A percentile compares a stretch with the other conserved stretches of the same genome.
phyloP scores from a whole-genome alignment of 1,284 basidiomycete genomes.

The Caloboletus inedulis region DNA sequence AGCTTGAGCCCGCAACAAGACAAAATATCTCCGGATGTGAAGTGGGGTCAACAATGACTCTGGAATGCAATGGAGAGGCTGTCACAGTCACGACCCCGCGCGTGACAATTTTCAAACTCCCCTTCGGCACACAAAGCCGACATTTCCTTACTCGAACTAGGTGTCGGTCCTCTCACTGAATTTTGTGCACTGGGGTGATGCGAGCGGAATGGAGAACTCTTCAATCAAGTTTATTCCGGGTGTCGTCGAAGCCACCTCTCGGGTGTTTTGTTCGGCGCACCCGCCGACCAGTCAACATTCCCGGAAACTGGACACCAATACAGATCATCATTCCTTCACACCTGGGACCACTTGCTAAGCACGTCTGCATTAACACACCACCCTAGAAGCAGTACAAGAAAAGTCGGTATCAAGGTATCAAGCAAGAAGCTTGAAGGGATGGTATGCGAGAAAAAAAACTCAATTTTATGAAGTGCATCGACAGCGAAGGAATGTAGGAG shows the following conservation, averaged over 20 bases:
- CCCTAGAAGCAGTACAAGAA: neutral
- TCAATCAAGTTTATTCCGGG: neutral
- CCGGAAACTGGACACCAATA: no score
- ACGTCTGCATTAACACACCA: neutral
- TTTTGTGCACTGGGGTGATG: no score
- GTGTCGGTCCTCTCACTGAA: no score
- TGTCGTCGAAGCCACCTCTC: neutral
- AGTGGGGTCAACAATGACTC: no score
- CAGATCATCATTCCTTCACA: neutral
- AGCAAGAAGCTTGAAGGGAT: neutral
- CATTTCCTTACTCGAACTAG: no score
- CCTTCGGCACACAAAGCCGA: no score
- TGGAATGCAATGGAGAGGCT: no score
- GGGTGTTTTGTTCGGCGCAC: slow-evolving; percentile 5
- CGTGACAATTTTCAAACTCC: no score
- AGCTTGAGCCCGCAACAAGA: no score
- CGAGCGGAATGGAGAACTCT: neutral
- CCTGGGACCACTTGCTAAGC: neutral
- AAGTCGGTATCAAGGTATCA: slow-evolving; percentile 9
- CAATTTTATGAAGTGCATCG: neutral
- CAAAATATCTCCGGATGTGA: no score
- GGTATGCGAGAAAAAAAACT: neutral
- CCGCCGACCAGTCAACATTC: neutral
- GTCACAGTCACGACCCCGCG: no score
- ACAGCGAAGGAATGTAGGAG: neutral